These are phyloP conservation scores for Rhododendron simsii DNA, from an alignment of 148 eudicot species.

Conservation along the genomic window DNA sequence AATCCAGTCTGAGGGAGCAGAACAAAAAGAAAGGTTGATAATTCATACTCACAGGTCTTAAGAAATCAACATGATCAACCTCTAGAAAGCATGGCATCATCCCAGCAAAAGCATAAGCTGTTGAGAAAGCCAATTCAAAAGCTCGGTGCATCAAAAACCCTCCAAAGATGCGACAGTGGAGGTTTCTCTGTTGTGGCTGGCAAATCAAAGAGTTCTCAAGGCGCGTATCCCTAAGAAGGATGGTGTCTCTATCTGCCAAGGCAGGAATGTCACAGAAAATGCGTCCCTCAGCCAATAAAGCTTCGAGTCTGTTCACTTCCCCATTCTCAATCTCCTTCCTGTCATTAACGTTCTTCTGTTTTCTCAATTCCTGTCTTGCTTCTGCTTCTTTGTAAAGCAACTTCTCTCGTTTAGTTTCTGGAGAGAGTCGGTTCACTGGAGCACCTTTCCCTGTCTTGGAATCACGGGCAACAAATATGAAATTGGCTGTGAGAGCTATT, in stretches of 20 bases:
- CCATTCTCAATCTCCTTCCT: conserved; percentile 42
- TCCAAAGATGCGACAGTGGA: conserved; percentile 95
- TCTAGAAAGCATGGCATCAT: conserved; percentile 81
- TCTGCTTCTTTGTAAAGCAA: conserved; percentile 73
- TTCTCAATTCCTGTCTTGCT: conserved; percentile 57
- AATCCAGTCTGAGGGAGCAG: not conserved
- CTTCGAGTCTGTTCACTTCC: conserved; percentile 37
- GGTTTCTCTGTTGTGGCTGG: conserved; percentile 96
- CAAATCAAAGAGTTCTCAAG: conserved; percentile 89
- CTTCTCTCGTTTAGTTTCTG: conserved; percentile 77
- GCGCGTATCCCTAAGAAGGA: conserved; percentile 82
- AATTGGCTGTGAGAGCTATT: conserved; percentile 80
- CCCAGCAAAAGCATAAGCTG: conserved; percentile 91
- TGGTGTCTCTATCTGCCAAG: conserved; percentile 92
- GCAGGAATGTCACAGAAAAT: conserved; percentile 98
- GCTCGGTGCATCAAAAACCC: conserved; percentile 98
- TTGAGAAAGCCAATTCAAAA: conserved; percentile 88
- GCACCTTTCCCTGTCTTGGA: conserved; percentile 84
- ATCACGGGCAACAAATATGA: conserved; percentile 96
- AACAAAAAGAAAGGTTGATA: not conserved
- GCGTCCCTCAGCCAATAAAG: conserved; percentile 77
- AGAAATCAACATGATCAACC: conserved; percentile 94
- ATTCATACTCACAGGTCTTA: conserved; percentile 67
- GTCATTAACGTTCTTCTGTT: conserved; percentile 43
- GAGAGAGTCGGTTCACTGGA: conserved; percentile 72